Evolutionary conservation across 371 early-diverging fungal genomes (phyloP), one percentile per base, ranked within the genome.

Genomic region (Haplosporangium sp.): DNA sequence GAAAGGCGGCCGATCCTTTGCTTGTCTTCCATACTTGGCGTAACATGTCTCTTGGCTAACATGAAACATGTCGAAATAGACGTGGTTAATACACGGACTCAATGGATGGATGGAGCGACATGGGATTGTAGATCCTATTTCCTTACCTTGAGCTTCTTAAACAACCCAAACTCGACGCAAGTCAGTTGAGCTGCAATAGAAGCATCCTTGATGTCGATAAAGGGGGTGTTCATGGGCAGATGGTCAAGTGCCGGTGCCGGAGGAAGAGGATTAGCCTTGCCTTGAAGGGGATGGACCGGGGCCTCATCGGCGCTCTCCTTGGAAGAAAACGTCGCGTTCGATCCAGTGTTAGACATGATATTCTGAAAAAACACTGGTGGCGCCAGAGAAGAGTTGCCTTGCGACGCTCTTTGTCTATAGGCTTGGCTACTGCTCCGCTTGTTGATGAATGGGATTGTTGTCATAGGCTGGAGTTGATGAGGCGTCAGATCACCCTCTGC

Each of bases 141-240:
- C 18, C 48, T 40, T 45, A 85, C 80, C 84, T 85, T 82, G 53
- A 90, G 84, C 36, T 81, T 82, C 9, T 77, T 70, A 67, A 91
- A 89, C 40, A 86, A 72, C 36, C 81, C 81, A 42, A 83, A 82
- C 66, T 92, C 92, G 16, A 91, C 85, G 74, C 87, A 86, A 2
- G 91, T 90, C 55, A 92, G 73, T 52, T 92, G 92, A 14, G 87
- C 85, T 0, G 92, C 91, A 40, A 92, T 72, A 1, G 79, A 84
- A 20, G 71, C 69, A 38, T 85, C 83, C 18, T 86, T 63, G 23
- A 82, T 66, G 3, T 84, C 84, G 64, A 84, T 82, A 38, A 89
- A 85, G 2, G 74, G 62, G 4, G 59, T 72, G 48, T 63, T 61
- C 53, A 63, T 64, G 20, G 65, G 51, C 21, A 67, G 36, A 48